Percentiles rank a stretch among this genome's conserved stretches.
Evolutionary conservation across 2,329 filamentous ascomycete genomes (phyloP).

Genomic region (Diaporthe citri): DNA sequence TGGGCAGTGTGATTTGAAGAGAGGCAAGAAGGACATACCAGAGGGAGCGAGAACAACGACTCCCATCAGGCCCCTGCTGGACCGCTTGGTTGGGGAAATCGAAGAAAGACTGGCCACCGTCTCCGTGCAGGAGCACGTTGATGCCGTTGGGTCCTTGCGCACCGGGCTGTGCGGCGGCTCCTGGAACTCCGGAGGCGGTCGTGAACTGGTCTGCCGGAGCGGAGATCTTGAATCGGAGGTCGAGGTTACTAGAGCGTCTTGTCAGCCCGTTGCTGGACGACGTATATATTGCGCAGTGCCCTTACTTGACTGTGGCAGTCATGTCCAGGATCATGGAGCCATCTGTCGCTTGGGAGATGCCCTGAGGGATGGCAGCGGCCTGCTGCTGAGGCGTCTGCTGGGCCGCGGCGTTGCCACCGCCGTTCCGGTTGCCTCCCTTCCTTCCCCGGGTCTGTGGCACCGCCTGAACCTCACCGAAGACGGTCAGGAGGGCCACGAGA

Average conservation of each 20-base stretch:
- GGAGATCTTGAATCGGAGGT: conserved; percentile 68
- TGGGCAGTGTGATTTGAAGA: background rate
- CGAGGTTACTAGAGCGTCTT: conserved; percentile 56
- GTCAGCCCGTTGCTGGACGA: background rate
- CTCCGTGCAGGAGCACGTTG: conserved; percentile 70
- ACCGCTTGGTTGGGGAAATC: conserved; percentile 69
- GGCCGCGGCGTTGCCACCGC: conserved; percentile 12
- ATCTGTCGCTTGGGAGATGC: conserved; percentile 61
- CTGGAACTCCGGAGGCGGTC: conserved; percentile 60
- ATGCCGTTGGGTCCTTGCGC: conserved; percentile 58
- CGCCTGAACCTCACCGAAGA: conserved; percentile 37
- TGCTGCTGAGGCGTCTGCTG: conserved; percentile 47
- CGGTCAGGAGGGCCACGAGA: conserved; percentile 39
- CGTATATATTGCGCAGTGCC: background rate
- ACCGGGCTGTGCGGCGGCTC: conserved; percentile 51
- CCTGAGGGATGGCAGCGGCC: conserved; percentile 49
- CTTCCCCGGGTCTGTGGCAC: conserved; percentile 33
- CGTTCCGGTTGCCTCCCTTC: conserved; percentile 35
- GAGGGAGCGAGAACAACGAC: conserved; percentile 65
- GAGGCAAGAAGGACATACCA: conserved; percentile 27
- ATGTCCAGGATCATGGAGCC: conserved; percentile 68
- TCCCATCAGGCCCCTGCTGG: conserved; percentile 63
- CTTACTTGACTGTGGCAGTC: conserved; percentile 66
- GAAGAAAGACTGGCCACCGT: conserved; percentile 71
- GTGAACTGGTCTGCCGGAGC: conserved; percentile 68